Conservation (phyloP, 441 rosid species). For the Adansonia grandidieri region DNA sequence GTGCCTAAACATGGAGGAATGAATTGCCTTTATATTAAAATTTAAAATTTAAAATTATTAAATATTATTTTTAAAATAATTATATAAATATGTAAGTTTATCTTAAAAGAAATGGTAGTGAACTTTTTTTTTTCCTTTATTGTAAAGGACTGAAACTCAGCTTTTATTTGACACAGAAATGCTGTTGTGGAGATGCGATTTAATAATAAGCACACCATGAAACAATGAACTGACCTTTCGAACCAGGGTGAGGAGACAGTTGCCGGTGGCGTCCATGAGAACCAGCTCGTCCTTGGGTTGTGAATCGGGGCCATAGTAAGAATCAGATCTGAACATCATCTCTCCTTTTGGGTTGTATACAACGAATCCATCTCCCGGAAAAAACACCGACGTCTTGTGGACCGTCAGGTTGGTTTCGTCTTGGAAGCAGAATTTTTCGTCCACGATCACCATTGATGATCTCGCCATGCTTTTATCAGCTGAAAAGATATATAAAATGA, state of each 20-base stretch:
- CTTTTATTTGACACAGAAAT: not conserved
- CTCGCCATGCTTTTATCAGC: conserved; percentile 10
- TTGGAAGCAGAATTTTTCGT: conserved; percentile 36
- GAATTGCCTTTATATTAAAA: no score
- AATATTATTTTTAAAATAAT: no score
- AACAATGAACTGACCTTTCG: conserved; percentile 37
- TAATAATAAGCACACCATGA: not conserved
- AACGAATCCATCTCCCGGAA: conserved; percentile 44
- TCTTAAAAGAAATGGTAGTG: no score
- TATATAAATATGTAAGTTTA: no score
- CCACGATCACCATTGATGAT: conserved; percentile 29
- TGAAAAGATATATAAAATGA: not conserved
- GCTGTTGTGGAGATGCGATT: not conserved
- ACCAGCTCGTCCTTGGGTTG: conserved; percentile 39
- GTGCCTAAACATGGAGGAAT: no score
- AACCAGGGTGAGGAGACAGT: conserved; percentile 43
- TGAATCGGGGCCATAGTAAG: conserved; percentile 36
- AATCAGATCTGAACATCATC: conserved; percentile 42
- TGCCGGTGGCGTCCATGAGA: conserved; percentile 51
- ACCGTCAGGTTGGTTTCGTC: conserved; percentile 40
- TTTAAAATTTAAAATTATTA: no score
- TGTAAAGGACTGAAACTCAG: not conserved
- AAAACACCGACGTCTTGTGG: conserved; percentile 44
- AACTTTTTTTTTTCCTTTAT: not conserved
- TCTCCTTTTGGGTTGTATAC: conserved; percentile 38